Conservation (phyloP, 257 asterid species). For the Forsythia suspensa region DNA sequence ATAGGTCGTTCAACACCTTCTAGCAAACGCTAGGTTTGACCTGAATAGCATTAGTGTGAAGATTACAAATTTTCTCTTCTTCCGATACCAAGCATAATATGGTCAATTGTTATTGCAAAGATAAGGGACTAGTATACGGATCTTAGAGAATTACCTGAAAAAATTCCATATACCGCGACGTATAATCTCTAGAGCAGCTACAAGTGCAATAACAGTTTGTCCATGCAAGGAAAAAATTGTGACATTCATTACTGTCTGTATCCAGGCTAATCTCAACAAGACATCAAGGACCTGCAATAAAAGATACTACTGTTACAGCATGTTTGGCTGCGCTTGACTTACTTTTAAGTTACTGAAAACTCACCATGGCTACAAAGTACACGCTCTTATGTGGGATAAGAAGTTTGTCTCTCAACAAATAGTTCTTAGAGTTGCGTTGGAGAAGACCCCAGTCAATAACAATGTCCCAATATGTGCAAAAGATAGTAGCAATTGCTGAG, state of each 20-base stretch:
- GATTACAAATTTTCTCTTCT: neutral
- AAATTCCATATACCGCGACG: slow-evolving; percentile 77
- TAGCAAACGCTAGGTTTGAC: neutral
- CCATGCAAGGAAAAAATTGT: slow-evolving; percentile 39
- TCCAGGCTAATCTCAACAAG: slow-evolving; percentile 64
- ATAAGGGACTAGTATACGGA: neutral
- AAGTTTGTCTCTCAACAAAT: slow-evolving; percentile 64
- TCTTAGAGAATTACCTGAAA: slow-evolving; percentile 38
- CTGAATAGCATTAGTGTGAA: neutral
- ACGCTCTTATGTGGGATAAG: slow-evolving; percentile 47
- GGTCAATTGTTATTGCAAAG: neutral
- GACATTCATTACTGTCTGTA: slow-evolving; percentile 58
- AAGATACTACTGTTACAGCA: neutral
- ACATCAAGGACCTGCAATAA: slow-evolving; percentile 45
- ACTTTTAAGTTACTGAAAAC: neutral
- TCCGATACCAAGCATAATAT: neutral
- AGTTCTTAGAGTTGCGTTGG: slow-evolving; percentile 43
- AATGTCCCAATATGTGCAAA: slow-evolving; percentile 57
- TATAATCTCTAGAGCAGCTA: slow-evolving; percentile 61
- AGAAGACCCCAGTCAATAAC: slow-evolving; percentile 67
- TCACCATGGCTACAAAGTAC: slow-evolving; percentile 62
- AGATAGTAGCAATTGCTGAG: slow-evolving; percentile 41
- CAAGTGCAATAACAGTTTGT: slow-evolving; percentile 38
- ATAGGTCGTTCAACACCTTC: no score
- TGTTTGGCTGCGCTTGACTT: no score